These are phyloP conservation scores for Hanseniaspora hatyaiensis DNA, from an alignment of 805 yeast species.

Conservation along the genomic window DNA sequence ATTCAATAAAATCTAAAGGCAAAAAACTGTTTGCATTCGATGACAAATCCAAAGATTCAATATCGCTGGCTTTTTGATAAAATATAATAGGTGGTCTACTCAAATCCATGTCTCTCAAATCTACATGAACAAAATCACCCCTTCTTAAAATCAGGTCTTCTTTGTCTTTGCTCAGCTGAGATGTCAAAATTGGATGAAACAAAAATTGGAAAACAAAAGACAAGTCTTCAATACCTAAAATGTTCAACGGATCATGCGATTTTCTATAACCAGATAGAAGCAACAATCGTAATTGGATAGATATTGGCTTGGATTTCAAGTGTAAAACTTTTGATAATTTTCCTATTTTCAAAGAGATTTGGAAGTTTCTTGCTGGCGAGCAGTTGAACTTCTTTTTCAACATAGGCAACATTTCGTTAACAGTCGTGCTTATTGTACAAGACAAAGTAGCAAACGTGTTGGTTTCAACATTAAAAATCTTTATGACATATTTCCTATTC, in stretches of 20 bases:
- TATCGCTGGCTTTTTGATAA: slow-evolving; percentile 68
- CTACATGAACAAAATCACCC: slow-evolving; percentile 57
- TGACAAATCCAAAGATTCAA: slow-evolving; percentile 70
- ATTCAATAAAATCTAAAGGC: slow-evolving; percentile 75
- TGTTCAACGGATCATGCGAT: slow-evolving; percentile 55
- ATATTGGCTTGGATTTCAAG: slow-evolving; percentile 61
- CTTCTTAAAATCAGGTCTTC: slow-evolving; percentile 48
- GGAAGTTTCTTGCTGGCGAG: slow-evolving; percentile 58
- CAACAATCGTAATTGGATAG: slow-evolving; percentile 61
- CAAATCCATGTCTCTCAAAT: slow-evolving; percentile 58
- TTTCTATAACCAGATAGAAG: slow-evolving; percentile 68
- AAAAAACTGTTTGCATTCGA: slow-evolving; percentile 75
- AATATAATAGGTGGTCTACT: slow-evolving; percentile 77
- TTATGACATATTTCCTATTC: slow-evolving; percentile 34
- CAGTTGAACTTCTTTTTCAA: slow-evolving; percentile 70
- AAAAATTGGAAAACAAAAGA: slow-evolving; percentile 73
- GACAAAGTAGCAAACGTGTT: slow-evolving; percentile 71
- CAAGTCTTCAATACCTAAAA: slow-evolving; percentile 73
- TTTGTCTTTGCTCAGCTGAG: slow-evolving; percentile 54
- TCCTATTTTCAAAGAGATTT: slow-evolving; percentile 64
- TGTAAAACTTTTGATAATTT: slow-evolving; percentile 62
- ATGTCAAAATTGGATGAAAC: slow-evolving; percentile 49
- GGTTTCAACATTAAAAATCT: slow-evolving; percentile 74
- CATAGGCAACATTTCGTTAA: slow-evolving; percentile 56
- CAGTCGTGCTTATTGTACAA: slow-evolving; percentile 66